Evolutionary conservation across 192 early-diverging fungal species (phyloP).

Genomic region (Coemansia sp.): DNA sequence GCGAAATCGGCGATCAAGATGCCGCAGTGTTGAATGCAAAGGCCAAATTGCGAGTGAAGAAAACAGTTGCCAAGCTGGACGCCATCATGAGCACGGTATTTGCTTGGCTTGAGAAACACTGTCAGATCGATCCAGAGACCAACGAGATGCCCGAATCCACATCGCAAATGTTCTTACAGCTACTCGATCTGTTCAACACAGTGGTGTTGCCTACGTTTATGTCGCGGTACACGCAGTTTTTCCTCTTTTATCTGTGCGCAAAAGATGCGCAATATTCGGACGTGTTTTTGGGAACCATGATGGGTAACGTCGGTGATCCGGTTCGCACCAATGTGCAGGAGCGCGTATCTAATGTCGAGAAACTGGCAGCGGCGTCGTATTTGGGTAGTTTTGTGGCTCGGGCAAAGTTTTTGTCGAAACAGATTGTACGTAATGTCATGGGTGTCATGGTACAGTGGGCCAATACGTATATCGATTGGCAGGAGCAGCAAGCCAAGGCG

Average conservation of each 20-base stretch:
- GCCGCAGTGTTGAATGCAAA: conserved; percentile 9
- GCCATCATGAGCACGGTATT: conserved; percentile 70
- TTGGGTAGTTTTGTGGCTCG: conserved; percentile 86
- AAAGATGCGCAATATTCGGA: conserved; percentile 70
- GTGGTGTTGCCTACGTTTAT: conserved; percentile 83
- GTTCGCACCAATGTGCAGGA: conserved; percentile 48
- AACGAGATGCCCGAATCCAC: conserved; percentile 31
- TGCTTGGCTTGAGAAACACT: conserved; percentile 57
- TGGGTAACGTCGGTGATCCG: conserved; percentile 56
- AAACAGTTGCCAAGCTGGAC: conserved; percentile 72
- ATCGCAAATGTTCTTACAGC: conserved; percentile 63
- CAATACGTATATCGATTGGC: conserved; percentile 65
- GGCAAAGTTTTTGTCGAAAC: conserved; percentile 72
- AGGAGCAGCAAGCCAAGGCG: conserved; percentile 55
- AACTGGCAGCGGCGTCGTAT: conserved; percentile 81
- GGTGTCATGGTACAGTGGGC: conserved; percentile 71
- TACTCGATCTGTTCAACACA: conserved; percentile 80
- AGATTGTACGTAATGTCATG: conserved; percentile 66
- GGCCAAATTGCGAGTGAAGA: conserved; percentile 49
- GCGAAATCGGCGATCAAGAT: conserved; percentile 9
- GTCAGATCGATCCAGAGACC: conserved; percentile 23
- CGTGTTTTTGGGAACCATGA: conserved; percentile 76
- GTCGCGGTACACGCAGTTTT: conserved; percentile 89
- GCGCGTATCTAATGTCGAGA: conserved; percentile 64
- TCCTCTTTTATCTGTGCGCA: conserved; percentile 82